Percentiles rank a stretch among this genome's conserved stretches.
Evolutionary conservation across 2,329 filamentous ascomycete genomes (phyloP).

Genomic region (Paracamarosporium sp.): DNA sequence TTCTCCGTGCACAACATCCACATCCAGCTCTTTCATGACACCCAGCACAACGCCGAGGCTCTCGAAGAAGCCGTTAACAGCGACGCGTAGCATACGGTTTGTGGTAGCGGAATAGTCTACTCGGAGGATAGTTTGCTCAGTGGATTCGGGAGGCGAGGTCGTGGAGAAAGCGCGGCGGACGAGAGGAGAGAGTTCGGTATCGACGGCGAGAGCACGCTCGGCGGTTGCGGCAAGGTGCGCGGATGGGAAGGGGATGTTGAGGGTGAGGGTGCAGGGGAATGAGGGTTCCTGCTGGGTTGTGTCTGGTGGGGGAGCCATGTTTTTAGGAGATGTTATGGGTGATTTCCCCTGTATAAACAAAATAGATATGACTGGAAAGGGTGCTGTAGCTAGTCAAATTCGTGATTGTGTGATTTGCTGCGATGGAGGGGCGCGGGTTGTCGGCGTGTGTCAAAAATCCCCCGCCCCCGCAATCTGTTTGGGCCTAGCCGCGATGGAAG

Average conservation of each 20-base stretch:
- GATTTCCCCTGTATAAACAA: no score
- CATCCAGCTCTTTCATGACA: slow-evolving; percentile 89
- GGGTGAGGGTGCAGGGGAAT: slow-evolving; percentile 56
- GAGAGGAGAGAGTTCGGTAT: slow-evolving; percentile 85
- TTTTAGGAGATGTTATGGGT: no score
- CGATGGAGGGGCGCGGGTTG: background rate
- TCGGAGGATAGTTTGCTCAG: slow-evolving; percentile 63
- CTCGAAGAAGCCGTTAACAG: slow-evolving; percentile 96
- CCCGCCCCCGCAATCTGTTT: slow-evolving; percentile 6
- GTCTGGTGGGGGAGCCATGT: no score
- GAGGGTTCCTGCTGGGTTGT: slow-evolving; percentile 32
- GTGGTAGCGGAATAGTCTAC: slow-evolving; percentile 87
- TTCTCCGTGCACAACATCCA: slow-evolving; percentile 71
- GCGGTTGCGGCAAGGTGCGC: slow-evolving; percentile 79
- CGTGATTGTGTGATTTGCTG: no score
- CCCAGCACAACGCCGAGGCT: slow-evolving; percentile 83
- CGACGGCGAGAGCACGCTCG: slow-evolving; percentile 77
- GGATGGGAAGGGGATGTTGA: slow-evolving; percentile 83
- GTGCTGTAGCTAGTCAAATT: no score
- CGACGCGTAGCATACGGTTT: slow-evolving; percentile 94
- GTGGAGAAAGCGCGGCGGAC: slow-evolving; percentile 71
- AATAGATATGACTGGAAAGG: no score
- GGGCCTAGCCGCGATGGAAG: background rate
- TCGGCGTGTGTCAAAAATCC: background rate
- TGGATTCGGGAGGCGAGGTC: slow-evolving; percentile 53